These are phyloP conservation scores for Fusarium globosum DNA, from an alignment of 2,329 filamentous ascomycete genomes.

Conservation along the genomic window DNA sequence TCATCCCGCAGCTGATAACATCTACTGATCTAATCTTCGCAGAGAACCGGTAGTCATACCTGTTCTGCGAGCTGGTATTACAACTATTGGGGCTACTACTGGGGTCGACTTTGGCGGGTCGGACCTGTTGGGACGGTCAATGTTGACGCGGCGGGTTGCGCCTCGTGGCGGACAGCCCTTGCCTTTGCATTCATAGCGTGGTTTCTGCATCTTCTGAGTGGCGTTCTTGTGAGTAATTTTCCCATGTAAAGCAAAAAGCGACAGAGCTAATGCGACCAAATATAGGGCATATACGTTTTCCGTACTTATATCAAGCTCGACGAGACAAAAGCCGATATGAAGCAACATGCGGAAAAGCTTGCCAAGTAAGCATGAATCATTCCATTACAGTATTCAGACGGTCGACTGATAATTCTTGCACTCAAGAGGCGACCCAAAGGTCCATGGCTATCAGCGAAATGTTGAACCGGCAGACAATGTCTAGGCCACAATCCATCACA, in stretches of 20 bases:
- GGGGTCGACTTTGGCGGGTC: background rate
- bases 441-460: background rate
- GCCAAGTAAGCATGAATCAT: background rate
- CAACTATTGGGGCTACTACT: conserved; percentile 7
- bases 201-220: conserved; percentile 8
- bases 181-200: conserved; percentile 2
- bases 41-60: background rate
- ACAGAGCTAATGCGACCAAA: background rate
- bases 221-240: background rate
- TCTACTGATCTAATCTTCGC: background rate
- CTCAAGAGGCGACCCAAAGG: background rate
- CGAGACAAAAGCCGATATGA: background rate
- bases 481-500: background rate
- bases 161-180: background rate
- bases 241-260: accelerated
- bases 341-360: background rate
- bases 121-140: background rate
- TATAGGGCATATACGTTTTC: background rate
- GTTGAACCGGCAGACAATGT: background rate
- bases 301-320: background rate
- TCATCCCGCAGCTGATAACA: accelerated
- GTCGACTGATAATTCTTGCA: background rate
- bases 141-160: background rate
- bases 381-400: too few species aligned
- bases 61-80: background rate